phyloP scores from a whole-genome alignment of 352 stramenopile species.

The Globisporangium paroecandrum region DNA sequence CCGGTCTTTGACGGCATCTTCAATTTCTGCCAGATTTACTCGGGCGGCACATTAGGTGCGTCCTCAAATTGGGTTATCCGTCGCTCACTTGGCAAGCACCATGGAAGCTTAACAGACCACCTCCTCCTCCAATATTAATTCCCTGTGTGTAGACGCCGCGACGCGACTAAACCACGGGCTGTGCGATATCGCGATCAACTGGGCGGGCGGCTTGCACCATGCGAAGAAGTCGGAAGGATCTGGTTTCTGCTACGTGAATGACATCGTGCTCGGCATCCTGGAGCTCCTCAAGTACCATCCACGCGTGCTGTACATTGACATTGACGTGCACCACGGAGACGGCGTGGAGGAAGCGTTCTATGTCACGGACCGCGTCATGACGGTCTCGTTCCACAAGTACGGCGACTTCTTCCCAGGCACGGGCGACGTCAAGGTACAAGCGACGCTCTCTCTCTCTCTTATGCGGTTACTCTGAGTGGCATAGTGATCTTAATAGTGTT shows the following conservation, averaged over 20 bases:
- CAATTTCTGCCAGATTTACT: slow-evolving; percentile 19
- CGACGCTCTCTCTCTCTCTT: too few species aligned
- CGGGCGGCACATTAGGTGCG: slow-evolving; percentile 91
- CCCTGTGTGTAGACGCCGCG: slow-evolving; percentile 84
- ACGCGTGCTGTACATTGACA: slow-evolving; percentile 99
- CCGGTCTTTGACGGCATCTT: background rate
- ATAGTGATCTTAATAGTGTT: background rate
- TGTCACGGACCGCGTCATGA: slow-evolving; percentile 98
- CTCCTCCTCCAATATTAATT: background rate
- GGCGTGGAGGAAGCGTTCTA: slow-evolving; percentile 99
- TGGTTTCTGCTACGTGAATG: slow-evolving; percentile 99
- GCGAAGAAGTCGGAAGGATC: slow-evolving; percentile 98
- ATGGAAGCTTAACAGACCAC: background rate
- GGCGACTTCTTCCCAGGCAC: slow-evolving; percentile 99
- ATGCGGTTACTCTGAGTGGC: too few species aligned
- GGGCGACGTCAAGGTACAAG: slow-evolving; percentile 50
- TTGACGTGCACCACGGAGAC: slow-evolving; percentile 99
- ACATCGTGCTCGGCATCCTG: slow-evolving; percentile 98
- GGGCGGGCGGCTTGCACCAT: slow-evolving; percentile 97
- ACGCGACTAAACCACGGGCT: slow-evolving; percentile 95
- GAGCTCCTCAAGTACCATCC: slow-evolving; percentile 97
- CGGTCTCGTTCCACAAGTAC: slow-evolving; percentile 99
- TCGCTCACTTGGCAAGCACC: background rate
- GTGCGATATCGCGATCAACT: slow-evolving; percentile 99
- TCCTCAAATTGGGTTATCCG: background rate